A percentile compares a stretch with the other conserved stretches of the same genome.
Conservation (phyloP, 306 rosid species). For the Cucurbita argyrosperma region DNA sequence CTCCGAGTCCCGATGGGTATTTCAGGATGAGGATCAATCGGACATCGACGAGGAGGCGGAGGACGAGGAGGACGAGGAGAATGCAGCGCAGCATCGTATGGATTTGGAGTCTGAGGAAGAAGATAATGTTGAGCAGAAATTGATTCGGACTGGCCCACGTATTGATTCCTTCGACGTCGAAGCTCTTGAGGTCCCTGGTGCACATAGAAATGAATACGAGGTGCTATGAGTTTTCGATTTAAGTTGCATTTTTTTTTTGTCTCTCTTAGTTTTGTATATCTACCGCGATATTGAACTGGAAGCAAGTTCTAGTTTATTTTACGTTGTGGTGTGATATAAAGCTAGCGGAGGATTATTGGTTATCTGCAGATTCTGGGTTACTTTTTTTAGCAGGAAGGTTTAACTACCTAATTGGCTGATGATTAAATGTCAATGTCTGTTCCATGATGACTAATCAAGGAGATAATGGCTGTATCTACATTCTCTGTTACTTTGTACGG, state of each 20-base stretch:
- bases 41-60: conserved; percentile 38
- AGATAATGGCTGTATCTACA: not conserved
- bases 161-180: conserved; percentile 93
- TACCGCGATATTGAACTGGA: too few species aligned
- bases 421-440: not conserved
- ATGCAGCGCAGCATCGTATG: not conserved
- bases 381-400: not conserved
- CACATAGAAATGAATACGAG: conserved; percentile 61
- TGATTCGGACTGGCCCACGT: conserved; percentile 89
- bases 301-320: not conserved
- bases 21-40: conserved; percentile 41
- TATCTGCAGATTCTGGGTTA: not conserved
- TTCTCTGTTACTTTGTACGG: not conserved
- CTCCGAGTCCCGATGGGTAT: conserved; percentile 48
- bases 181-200: conserved; percentile 91
- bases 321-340: not conserved
- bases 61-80: conserved; percentile 17
- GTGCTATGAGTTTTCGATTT: conserved; percentile 13
- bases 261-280: too few species aligned
- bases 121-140: conserved; percentile 59
- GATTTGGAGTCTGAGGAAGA: conserved; percentile 58
- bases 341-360: not conserved
- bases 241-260: not conserved
- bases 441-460: too few species aligned
- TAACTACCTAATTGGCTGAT: not conserved